A percentile compares a stretch with the other conserved stretches of the same genome.
phyloP scores from a whole-genome alignment of 192 early-diverging fungal species.

The Umbelopsis isabellina region DNA sequence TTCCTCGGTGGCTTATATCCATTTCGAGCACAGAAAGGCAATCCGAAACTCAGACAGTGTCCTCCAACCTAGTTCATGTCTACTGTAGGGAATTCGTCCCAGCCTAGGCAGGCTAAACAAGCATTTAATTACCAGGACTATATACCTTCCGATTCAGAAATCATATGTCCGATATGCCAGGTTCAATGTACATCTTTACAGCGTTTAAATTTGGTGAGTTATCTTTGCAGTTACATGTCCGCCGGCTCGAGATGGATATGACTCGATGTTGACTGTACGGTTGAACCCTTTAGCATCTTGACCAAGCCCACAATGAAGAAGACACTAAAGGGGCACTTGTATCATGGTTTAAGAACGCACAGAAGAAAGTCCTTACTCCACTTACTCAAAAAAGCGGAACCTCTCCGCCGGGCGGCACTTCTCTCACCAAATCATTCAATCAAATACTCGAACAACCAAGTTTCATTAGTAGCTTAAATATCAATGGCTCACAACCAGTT shows the following conservation, averaged over 20 bases:
- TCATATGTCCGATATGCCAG: conserved; percentile 42
- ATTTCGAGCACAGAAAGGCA: background rate
- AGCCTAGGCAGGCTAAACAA: conserved; percentile 6
- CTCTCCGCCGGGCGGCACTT: conserved; percentile 16
- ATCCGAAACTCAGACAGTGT: background rate
- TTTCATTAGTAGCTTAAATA: conserved; percentile 40
- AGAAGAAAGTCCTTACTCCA: conserved; percentile 51
- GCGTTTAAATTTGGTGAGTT: conserved; percentile 31
- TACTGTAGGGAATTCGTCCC: conserved; percentile 9
- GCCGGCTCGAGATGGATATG: background rate
- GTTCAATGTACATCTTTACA: conserved; percentile 34
- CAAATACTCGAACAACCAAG: conserved; percentile 34
- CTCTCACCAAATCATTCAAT: conserved; percentile 33
- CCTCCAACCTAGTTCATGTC: background rate
- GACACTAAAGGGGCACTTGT: conserved; percentile 53
- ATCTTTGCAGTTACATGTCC: background rate
- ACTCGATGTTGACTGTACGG: background rate
- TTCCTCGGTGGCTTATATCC: conserved; percentile 9
- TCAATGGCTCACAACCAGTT: conserved; percentile 30
- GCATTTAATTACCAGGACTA: conserved; percentile 41
- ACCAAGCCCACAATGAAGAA: conserved; percentile 53
- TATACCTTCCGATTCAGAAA: conserved; percentile 33
- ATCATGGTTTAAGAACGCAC: conserved; percentile 55
- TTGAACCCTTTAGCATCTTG: conserved; percentile 43
- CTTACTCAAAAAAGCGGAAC: conserved; percentile 34